phyloP scores from a whole-genome alignment of 495 filamentous ascomycete genomes.

The Penicillium roqueforti region DNA sequence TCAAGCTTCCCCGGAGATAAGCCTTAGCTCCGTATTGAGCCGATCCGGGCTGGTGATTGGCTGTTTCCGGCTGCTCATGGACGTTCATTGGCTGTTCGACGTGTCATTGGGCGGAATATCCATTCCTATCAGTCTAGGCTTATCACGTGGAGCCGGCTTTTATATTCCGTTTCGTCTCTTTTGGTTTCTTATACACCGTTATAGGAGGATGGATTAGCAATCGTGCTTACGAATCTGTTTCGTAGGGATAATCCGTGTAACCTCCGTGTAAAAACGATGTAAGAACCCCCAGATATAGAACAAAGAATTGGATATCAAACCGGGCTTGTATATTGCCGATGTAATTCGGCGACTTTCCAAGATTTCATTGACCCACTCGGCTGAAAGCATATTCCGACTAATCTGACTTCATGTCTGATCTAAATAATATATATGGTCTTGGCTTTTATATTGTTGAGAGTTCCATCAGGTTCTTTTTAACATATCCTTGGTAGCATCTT shows the following conservation, averaged over 20 bases:
- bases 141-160: not conserved
- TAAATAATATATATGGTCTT: too few species aligned
- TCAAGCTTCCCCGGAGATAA: conserved; percentile 1
- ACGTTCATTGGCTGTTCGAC: not conserved
- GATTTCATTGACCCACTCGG: conserved; percentile 1
- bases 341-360: conserved; percentile 1
- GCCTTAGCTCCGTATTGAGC: not conserved
- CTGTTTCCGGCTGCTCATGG: not conserved
- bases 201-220: not conserved
- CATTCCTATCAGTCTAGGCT: not conserved
- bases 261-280: too few species aligned
- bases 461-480: not conserved
- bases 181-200: too few species aligned
- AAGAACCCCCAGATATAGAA: not conserved
- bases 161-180: not conserved
- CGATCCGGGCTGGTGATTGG: not conserved
- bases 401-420: not conserved
- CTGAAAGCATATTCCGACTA: not conserved
- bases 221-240: not conserved
- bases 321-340: too few species aligned
- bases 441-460: not conserved
- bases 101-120: not conserved
- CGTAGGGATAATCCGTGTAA: too few species aligned
- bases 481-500: not conserved
- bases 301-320: not conserved